Percentiles rank a stretch among this genome's conserved stretches.
These are phyloP conservation scores for Termitomyces sp. DNA, from an alignment of 768 basidiomycete species.

Conservation along the genomic window DNA sequence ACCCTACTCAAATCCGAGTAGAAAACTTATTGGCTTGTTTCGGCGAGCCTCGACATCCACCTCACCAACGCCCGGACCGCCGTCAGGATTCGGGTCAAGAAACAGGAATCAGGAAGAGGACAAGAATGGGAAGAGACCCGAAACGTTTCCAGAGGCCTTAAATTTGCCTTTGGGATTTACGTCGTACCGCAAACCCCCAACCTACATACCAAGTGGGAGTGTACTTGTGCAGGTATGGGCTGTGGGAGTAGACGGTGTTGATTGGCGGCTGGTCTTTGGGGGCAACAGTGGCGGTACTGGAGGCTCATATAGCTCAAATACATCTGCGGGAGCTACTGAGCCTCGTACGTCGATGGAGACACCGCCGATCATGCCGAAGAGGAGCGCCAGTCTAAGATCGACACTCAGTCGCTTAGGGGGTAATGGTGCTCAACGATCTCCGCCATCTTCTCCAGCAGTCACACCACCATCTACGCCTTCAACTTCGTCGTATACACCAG, in stretches of 20 bases:
- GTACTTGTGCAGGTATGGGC: constrained; percentile 87
- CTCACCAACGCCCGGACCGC: constrained; percentile 6
- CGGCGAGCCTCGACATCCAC: constrained; percentile 10
- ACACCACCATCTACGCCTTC: neutral
- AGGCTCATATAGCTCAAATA: constrained; percentile 3
- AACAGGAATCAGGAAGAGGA: constrained; percentile 14
- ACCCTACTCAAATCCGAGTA: constrained; percentile 10
- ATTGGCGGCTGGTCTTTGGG: constrained; percentile 55
- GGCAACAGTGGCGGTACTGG: constrained; percentile 10
- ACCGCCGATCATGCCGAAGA: constrained; percentile 11
- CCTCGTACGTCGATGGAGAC: constrained; percentile 5
- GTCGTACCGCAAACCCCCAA: constrained; percentile 66
- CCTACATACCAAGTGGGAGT: constrained; percentile 59
- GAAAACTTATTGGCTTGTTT: constrained; percentile 15
- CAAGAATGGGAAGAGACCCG: constrained; percentile 3
- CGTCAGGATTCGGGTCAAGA: constrained; percentile 9
- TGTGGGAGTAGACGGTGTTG: constrained; percentile 76
- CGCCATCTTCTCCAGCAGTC: neutral
- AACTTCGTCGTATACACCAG: constrained; percentile 6
- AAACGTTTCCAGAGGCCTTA: neutral
- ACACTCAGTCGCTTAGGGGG: constrained; percentile 15
- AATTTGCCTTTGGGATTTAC: constrained; percentile 54
- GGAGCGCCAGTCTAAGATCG: constrained; percentile 16
- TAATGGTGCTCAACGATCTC: constrained; percentile 3
- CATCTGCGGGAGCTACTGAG: neutral